Evolutionary conservation across 257 asterid genomes (phyloP), one percentile per base, ranked within the genome.

Genomic region (Solanum corneliomulleri): DNA sequence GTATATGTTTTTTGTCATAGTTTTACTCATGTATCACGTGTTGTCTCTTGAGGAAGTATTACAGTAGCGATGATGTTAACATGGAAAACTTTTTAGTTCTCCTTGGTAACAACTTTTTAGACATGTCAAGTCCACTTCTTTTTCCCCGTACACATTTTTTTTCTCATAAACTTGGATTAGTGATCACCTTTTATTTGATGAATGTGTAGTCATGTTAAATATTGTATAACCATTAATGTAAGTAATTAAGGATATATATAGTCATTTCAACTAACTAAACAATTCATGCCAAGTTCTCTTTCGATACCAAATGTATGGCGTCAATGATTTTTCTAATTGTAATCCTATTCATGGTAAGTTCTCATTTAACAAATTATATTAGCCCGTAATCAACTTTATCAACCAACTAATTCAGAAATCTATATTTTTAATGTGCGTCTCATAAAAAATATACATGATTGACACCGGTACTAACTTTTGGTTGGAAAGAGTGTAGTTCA

Each of bases 371-470:
- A 41, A 7, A 69, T 69, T 37, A 69, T 7, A 69, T 69, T 31
- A 69, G 42, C 76, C 42, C 16, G 42, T 69, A n/a, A 7, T 69
- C 42, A 69, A 7, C 39, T 35, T 35, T 35, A 5, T 35, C 37
- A 35, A 35, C 37, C 37, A 35, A 4, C 37, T 35, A 52, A 31
- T 62, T 35, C 85, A 9, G 56, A 89, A 31, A 89, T 91, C 27
- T 92, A 89, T 72, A 92, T 92, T 11, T 87, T 90, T 41, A 91
- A 71, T 9, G 78, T 3, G 78, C 33, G 78, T 31, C 45, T 16
- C 78, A 3, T 71, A 27, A 42, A 70, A 71, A 35, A 71, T 16
- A 16, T 33, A 71, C 78, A 69, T 69, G 75, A 6, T 15, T 69
- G 11, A 5, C 41, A 71, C 25, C 7, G 4, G 6, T 29, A 71